Evolutionary conservation across 2,329 filamentous ascomycete species (phyloP), one percentile per base, ranked within the genome.

Genomic region (Colletotrichum endophyticum): DNA sequence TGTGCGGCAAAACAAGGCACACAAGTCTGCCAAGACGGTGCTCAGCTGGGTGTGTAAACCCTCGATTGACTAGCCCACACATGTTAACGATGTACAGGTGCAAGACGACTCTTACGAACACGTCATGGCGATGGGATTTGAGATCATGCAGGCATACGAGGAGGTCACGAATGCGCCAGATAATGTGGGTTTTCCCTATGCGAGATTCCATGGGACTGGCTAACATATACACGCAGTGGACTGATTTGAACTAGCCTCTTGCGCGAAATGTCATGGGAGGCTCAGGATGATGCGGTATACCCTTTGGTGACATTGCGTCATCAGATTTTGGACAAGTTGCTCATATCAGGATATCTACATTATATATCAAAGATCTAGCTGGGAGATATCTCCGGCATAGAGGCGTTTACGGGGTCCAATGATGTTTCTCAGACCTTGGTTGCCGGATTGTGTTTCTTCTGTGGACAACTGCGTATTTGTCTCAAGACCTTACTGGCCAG

Each of bases 51-150:
- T 97, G 86, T 88, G 93, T 89, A 15, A 11, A 9, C 11, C 36
- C 8, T 53, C 34, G 8, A 12, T 1, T 16, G 15, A 22, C 19
- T 16, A 3, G 8, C 1, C 4, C 22, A 27, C 15, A 3, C 4
- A 25, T 44, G 53, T 77, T 83, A 76, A 84, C 66, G n/a, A 6
- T 6, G 44, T 70, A 66, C 79, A 95, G 93, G 92, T 94, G 34
- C 83, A 86, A 77, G 94, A 96, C 81, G 94, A 94, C 70, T 91
- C 92, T 64, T 92, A 92, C 78, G 95, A 97, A 83, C 92, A 93
- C 44, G 87, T 98, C 75, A 89, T 93, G 72, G 92, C 92, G 0
- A 95, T 98, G 94, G 95, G 95, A 2, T 98, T 98, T 81, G 92
- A 92, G 78, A 91, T 95, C 61, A 86, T 96, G 78, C 94, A 96